phyloP scores from a whole-genome alignment of 768 basidiomycete genomes.

The Suillus weaverae region DNA sequence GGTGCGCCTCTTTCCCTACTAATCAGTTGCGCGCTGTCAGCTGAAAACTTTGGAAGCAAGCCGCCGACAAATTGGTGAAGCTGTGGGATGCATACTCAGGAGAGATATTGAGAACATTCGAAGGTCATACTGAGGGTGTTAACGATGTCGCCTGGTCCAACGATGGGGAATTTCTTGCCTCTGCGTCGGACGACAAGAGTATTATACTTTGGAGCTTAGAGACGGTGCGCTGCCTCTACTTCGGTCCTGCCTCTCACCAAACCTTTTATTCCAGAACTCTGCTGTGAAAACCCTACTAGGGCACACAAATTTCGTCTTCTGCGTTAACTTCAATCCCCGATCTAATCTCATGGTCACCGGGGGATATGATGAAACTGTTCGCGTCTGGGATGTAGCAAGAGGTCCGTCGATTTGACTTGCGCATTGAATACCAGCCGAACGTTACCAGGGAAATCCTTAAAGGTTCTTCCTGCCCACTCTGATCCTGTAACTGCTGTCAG shows the following conservation, averaged over 20 bases:
- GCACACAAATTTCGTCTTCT: conserved; percentile 94
- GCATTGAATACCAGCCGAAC: neutral
- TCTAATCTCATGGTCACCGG: conserved; percentile 92
- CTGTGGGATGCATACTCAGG: conserved; percentile 77
- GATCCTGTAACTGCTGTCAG: conserved; percentile 94
- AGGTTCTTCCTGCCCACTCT: conserved; percentile 91
- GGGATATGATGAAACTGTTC: conserved; percentile 92
- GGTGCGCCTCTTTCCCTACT: conserved; percentile 50
- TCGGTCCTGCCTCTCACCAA: conserved; percentile 5
- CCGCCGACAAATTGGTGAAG: conserved; percentile 81
- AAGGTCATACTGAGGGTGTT: conserved; percentile 79
- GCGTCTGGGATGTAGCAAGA: conserved; percentile 94
- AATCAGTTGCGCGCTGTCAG: conserved; percentile 13
- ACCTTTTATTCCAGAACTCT: conserved; percentile 43
- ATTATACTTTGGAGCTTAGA: conserved; percentile 84
- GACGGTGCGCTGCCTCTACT: conserved; percentile 39
- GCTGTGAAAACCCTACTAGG: conserved; percentile 69
- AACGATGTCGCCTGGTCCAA: conserved; percentile 89
- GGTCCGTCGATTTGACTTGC: conserved; percentile 44
- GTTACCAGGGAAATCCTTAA: conserved; percentile 71
- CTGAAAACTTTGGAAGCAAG: conserved; percentile 51
- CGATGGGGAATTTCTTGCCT: conserved; percentile 81
- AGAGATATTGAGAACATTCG: conserved; percentile 67
- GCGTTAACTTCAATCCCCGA: conserved; percentile 87
- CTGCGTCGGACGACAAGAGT: conserved; percentile 92